Percentiles rank a stretch among this genome's conserved stretches.
Evolutionary conservation across 495 filamentous ascomycete genomes (phyloP).

Genomic region (Talaromyces ruber): DNA sequence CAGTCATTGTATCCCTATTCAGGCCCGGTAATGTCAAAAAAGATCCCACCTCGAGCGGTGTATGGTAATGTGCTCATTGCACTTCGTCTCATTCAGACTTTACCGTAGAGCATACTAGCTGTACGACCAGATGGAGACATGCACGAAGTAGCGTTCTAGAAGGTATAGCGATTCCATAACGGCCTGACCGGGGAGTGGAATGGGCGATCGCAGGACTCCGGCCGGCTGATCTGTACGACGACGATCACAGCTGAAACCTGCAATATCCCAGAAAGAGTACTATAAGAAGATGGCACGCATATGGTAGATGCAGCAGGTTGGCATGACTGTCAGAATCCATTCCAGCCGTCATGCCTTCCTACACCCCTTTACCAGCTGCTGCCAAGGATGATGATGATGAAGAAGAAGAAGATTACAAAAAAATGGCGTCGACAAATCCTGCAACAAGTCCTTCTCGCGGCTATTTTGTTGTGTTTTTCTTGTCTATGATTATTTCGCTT

Average conservation of each 20-base stretch:
- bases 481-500: background rate
- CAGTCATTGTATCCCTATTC: too few species aligned
- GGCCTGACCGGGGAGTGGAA: background rate
- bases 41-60: too few species aligned
- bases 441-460: background rate
- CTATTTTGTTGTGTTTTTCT: background rate
- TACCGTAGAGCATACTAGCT: background rate
- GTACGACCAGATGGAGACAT: background rate
- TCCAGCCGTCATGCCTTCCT: background rate
- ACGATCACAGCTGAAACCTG: background rate
- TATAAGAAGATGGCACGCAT: background rate
- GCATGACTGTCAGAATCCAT: background rate
- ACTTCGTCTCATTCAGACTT: too few species aligned
- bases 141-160: background rate
- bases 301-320: background rate
- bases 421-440: background rate
- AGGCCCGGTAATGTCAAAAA: too few species aligned
- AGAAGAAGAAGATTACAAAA: background rate
- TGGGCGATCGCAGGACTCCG: background rate
- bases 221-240: background rate
- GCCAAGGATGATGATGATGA: background rate
- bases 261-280: background rate
- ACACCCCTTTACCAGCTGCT: background rate
- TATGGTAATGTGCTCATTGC: too few species aligned
- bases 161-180: background rate